These are phyloP conservation scores for Aspergillus pseudotamarii DNA, from an alignment of 2,329 filamentous ascomycete species.

Conservation along the genomic window DNA sequence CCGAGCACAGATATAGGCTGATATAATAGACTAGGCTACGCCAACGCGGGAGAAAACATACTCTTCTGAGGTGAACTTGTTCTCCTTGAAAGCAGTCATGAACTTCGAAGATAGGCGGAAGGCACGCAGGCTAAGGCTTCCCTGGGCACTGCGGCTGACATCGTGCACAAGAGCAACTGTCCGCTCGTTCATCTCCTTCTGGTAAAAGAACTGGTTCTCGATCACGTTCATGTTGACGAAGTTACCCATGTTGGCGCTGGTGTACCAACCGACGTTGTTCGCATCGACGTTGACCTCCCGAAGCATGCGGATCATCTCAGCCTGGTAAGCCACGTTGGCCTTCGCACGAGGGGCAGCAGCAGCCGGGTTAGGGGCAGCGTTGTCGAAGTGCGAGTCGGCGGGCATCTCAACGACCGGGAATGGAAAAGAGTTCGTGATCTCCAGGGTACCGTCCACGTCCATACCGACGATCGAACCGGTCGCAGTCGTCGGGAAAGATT, in stretches of 20 bases:
- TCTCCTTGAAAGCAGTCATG: constrained; percentile 91
- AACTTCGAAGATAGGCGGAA: constrained; percentile 88
- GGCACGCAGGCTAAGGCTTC: constrained; percentile 83
- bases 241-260: constrained; percentile 97
- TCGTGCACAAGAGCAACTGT: constrained; percentile 92
- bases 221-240: constrained; percentile 94
- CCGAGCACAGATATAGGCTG: not conserved
- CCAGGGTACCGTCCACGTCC: constrained; percentile 78
- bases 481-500: constrained; percentile 82
- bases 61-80: constrained; percentile 96
- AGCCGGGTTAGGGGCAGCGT: constrained; percentile 70
- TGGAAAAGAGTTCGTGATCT: constrained; percentile 93
- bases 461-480: constrained; percentile 92
- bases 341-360: constrained; percentile 90
- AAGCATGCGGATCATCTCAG: constrained; percentile 95
- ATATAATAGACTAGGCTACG: not conserved
- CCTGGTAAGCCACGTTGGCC: constrained; percentile 83
- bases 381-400: constrained; percentile 71
- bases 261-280: constrained; percentile 98
- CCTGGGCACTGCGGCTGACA: constrained; percentile 91
- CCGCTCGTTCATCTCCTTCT: constrained; percentile 84
- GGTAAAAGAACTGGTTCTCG: constrained; percentile 97
- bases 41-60: constrained; percentile 51
- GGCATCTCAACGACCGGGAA: constrained; percentile 82
- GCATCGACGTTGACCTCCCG: constrained; percentile 98